A percentile compares a stretch with the other conserved stretches of the same genome.
phyloP scores from a whole-genome alignment of 1,139 yeast species.

The Debaryomycetaceae sp. region DNA sequence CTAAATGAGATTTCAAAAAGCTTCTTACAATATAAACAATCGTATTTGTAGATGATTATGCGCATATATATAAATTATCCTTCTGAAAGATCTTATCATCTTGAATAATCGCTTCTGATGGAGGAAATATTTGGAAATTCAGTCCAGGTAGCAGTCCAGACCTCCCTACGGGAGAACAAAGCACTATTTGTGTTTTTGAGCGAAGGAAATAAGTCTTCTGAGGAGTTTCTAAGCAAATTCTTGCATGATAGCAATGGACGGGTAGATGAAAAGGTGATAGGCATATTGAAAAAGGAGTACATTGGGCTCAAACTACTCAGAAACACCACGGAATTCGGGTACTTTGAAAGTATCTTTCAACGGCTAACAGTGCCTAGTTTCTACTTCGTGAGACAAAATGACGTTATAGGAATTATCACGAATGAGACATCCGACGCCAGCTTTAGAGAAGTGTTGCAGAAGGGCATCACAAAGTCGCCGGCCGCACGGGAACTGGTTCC shows the following conservation, averaged over 20 bases:
- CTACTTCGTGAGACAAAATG: conserved; percentile 45
- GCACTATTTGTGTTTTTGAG: conserved; percentile 43
- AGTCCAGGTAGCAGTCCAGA: conserved; percentile 40
- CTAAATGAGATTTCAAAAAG: no score
- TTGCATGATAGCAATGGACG: conserved; percentile 9
- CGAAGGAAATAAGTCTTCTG: conserved; percentile 16
- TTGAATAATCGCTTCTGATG: not conserved
- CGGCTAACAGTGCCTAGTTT: conserved; percentile 45
- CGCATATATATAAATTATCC: no score
- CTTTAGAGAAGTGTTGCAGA: conserved; percentile 22
- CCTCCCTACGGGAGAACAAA: conserved; percentile 27
- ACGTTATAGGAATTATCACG: conserved; percentile 40
- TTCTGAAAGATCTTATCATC: not conserved
- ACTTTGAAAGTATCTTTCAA: conserved; percentile 51
- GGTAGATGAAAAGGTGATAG: conserved; percentile 2
- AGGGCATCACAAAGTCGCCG: conserved; percentile 6
- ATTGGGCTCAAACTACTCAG: conserved; percentile 45
- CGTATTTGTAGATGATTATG: no score
- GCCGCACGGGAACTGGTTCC: not conserved
- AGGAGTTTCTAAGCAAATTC: conserved; percentile 21
- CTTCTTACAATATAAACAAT: no score
- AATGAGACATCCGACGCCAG: conserved; percentile 18
- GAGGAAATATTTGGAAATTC: conserved; percentile 18
- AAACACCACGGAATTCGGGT: conserved; percentile 43
- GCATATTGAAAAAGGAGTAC: conserved; percentile 16